phyloP scores from a whole-genome alignment of 192 early-diverging fungal genomes.

The Podila epicladia region DNA sequence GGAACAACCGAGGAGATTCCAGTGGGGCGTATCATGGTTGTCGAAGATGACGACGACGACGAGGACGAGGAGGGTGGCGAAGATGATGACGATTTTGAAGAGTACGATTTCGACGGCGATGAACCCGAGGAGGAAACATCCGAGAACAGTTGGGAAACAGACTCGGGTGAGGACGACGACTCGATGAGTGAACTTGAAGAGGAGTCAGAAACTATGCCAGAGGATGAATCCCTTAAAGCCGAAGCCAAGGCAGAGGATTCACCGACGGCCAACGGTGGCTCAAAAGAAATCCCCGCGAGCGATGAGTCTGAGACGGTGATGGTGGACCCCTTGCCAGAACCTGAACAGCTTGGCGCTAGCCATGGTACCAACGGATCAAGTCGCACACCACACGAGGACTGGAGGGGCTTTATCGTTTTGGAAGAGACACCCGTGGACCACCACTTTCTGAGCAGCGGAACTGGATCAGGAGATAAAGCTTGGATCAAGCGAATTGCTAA shows the following conservation, averaged over 20 bases:
- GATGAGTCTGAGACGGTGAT: background rate
- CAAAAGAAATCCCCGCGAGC: background rate
- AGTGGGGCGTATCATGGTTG: conserved; percentile 34
- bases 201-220: background rate
- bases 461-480: conserved; percentile 13
- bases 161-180: conserved; percentile 52
- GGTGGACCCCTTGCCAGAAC: conserved; percentile 19
- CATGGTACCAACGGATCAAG: background rate
- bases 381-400: conserved; percentile 5
- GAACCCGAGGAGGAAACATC: conserved; percentile 29
- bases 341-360: conserved; percentile 6
- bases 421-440: conserved; percentile 49
- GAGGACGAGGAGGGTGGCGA: conserved; percentile 43
- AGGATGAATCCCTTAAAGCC: conserved; percentile 10
- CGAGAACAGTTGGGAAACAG: conserved; percentile 54
- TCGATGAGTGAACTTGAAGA: conserved; percentile 31
- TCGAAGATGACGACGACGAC: conserved; percentile 55
- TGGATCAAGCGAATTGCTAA: conserved; percentile 51
- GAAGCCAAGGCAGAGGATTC: background rate
- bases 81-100: conserved; percentile 36
- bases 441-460: conserved; percentile 19
- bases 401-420: conserved; percentile 38
- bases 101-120: conserved; percentile 50
- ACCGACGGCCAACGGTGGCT: background rate
- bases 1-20: conserved; percentile 29